These are phyloP conservation scores for Pichia insulana DNA, from an alignment of 805 yeast species.

Conservation along the genomic window DNA sequence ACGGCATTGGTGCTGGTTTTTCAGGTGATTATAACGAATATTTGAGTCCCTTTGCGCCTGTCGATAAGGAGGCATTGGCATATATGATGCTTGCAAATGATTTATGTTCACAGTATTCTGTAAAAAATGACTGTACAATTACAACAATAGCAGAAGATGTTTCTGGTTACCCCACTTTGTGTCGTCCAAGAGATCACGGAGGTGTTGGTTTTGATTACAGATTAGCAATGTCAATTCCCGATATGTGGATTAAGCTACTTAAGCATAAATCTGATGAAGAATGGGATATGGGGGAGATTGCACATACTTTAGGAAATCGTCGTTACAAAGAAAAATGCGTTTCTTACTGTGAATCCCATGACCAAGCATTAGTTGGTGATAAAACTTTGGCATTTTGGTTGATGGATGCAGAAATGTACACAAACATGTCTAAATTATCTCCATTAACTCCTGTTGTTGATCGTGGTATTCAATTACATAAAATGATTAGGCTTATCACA, in stretches of 20 bases:
- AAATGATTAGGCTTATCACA: conserved; percentile 80
- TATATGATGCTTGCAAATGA: conserved; percentile 89
- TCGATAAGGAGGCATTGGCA: conserved; percentile 79
- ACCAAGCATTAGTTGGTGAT: conserved; percentile 96
- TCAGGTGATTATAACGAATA: conserved; percentile 92
- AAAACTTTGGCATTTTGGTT: conserved; percentile 95
- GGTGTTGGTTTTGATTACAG: conserved; percentile 94
- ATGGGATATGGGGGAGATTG: conserved; percentile 82
- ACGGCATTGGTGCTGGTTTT: conserved; percentile 83
- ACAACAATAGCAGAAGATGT: conserved; percentile 94
- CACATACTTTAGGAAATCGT: conserved; percentile 77
- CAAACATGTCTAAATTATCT: conserved; percentile 76
- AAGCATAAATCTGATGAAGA: conserved; percentile 81
- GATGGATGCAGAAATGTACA: conserved; percentile 98
- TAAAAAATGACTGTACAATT: conserved; percentile 25
- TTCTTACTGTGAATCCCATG: conserved; percentile 91
- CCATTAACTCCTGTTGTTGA: conserved; percentile 72
- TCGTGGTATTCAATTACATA: conserved; percentile 86
- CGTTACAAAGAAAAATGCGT: conserved; percentile 84
- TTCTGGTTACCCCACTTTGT: conserved; percentile 93
- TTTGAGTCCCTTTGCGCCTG: conserved; percentile 61
- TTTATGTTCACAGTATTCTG: conserved; percentile 48
- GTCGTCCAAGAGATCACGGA: conserved; percentile 63
- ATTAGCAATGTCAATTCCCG: conserved; percentile 95
- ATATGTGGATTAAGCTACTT: conserved; percentile 95